Base-by-base conservation (phyloP, 2,329 filamentous ascomycete genomes). In the Diaporthe batatas region DNA sequence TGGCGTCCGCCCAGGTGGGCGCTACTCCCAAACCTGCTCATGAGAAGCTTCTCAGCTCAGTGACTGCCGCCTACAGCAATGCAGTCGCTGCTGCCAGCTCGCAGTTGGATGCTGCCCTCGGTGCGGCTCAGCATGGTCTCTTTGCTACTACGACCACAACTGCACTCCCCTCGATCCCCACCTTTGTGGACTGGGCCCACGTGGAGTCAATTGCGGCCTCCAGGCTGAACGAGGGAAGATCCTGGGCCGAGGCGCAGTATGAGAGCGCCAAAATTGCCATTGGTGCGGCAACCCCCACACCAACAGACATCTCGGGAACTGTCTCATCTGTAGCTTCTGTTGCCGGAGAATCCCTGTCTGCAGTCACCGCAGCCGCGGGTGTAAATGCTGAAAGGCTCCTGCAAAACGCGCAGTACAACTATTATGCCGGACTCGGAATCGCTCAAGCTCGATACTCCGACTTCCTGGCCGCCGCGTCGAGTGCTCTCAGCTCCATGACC, bases 391-490 rank as follows among this genome's bases (percentile, higher is more conserved):
- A 84, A 81, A 91, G 83, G 85, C 88, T 86, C 83, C 89, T 84
- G 79, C 90, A 86, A 79, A 91, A 86, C 84, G 92, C 89, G 58
- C 88, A 86, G 76, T 83, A 87, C 76, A 88, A 90, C 78, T 96
- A 96, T 81, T 95, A 94, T 77, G 92, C 94, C 75, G 93, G 92
- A 14, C 82, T 96, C 32, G 94, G 94, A 36, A 81, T 94, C 57
- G 94, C 94, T 0, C 92, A 97, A 78, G 93, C 91, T 55, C 90
- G 92, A 49, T 96, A 96, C 80, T 91, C 91, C 6, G 91, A 92
- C 65, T 96, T 96, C 78, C 76, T 96, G 2, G 86, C 87, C 16
- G 91, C 91, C 6, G 94, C 93, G 10, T 94, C 92, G 12, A 90
- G 88, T 47, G 93, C 91, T 25, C 85, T 94, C 53, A 91, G 90